Percentiles rank a stretch among this genome's conserved stretches.
Conservation (phyloP, 768 basidiomycete species). For the Rhodotorula kratochvilovae region DNA sequence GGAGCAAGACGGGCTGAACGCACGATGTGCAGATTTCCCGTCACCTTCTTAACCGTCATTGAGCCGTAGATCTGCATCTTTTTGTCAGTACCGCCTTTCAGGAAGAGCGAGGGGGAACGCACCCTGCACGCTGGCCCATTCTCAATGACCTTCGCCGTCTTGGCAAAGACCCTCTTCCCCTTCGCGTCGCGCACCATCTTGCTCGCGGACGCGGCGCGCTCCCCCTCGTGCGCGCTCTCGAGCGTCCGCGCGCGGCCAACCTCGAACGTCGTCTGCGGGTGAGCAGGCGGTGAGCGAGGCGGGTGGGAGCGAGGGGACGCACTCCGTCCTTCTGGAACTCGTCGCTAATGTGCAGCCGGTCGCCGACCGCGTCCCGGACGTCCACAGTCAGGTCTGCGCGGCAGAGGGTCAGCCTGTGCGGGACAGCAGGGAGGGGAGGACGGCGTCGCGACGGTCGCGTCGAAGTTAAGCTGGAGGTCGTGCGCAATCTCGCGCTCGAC, state of each 20-base stretch:
- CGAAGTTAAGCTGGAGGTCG: conserved; percentile 79
- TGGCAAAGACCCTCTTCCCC: conserved; percentile 54
- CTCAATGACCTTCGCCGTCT: conserved; percentile 64
- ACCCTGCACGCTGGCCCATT: conserved; percentile 71
- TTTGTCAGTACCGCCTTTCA: too few species aligned
- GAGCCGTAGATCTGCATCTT: conserved; percentile 62
- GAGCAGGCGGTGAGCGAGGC: background rate
- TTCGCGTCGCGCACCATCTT: conserved; percentile 26
- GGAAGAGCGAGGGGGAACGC: background rate
- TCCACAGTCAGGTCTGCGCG: conserved; percentile 74
- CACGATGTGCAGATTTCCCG: conserved; percentile 80
- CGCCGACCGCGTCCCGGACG: conserved; percentile 86
- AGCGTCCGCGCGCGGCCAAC: conserved; percentile 71
- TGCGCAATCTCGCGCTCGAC: conserved; percentile 64
- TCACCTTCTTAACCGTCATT: conserved; percentile 81
- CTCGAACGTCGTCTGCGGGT: conserved; percentile 66
- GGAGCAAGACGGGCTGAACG: background rate
- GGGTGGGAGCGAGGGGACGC: conserved; percentile 35
- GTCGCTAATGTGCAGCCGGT: conserved; percentile 75
- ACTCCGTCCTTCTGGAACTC: conserved; percentile 81
- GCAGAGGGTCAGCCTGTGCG: background rate
- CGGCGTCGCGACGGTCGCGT: conserved; percentile 87
- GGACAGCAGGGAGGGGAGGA: conserved; percentile 50
- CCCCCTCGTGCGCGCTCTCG: conserved; percentile 47
- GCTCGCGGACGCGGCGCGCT: conserved; percentile 12